Conservation (phyloP, 208 protist genomes). For the Angomonas deanei region DNA sequence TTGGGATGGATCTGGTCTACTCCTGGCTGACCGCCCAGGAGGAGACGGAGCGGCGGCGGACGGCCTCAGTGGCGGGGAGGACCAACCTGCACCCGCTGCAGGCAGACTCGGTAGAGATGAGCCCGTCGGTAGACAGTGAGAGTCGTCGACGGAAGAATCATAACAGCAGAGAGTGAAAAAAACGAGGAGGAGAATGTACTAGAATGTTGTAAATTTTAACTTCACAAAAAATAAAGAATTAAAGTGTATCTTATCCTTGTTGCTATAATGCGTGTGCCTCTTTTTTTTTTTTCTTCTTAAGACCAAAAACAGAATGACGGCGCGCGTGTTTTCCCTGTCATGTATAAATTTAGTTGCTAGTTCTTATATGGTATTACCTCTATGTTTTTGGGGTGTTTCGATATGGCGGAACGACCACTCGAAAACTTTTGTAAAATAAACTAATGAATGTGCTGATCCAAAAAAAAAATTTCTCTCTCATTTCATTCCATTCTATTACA, state of each 20-base stretch:
- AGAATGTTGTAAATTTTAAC: too few species aligned
- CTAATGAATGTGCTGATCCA: too few species aligned
- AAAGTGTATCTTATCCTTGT: too few species aligned
- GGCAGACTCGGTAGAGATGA: too few species aligned
- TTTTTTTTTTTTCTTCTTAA: conserved; percentile 1
- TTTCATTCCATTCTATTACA: neutral
- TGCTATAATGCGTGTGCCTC: too few species aligned
- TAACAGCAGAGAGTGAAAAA: conserved; percentile 1
- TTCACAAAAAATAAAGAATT: conserved; percentile 1
- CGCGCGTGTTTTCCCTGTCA: too few species aligned
- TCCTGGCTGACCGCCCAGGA: conserved; percentile 16
- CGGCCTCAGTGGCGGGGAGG: neutral
- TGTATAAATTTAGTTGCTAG: neutral
- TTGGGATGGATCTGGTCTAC: conserved; percentile 41
- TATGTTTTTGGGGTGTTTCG: neutral
- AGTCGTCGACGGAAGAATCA: neutral
- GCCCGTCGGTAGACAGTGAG: too few species aligned
- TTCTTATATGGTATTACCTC: neutral
- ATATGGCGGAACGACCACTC: neutral
- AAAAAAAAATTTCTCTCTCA: neutral
- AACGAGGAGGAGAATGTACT: neutral
- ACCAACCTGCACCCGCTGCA: too few species aligned
- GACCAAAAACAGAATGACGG: too few species aligned
- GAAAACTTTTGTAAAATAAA: too few species aligned
- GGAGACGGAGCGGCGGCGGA: neutral